Evolutionary conservation across 352 stramenopile genomes (phyloP), one percentile per base, ranked within the genome.

Genomic region (Pythium pyrilobum): DNA sequence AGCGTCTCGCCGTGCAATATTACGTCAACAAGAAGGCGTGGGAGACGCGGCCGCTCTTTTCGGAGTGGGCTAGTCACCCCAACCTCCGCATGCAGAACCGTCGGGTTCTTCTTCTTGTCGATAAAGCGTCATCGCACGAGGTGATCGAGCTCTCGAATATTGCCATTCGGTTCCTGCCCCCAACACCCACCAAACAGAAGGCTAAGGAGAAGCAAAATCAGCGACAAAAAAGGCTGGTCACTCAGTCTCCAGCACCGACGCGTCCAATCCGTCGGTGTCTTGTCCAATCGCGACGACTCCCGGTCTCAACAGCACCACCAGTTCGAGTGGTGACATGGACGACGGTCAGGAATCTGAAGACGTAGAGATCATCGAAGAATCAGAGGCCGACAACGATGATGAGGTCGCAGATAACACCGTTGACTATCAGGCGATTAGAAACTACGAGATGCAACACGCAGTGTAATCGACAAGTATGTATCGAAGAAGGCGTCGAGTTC

Each of bases 101-200:
- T 15, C 47, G 34, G 4, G 48, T 52, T 9, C 41, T 59, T 34
- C 55, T 64, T 15, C 21, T 58, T 3, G 16, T 55, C 4, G 56
- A 64, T n/a, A 55, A 46, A 11, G 56, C 47, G 9, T 36, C 41
- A 34, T 58, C 46, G 27, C 23, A 38, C n/a, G 47, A 49, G 28
- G 56, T 28, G 29, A 72, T 67, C 20, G 33, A 56, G 33, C 56
- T 56, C 24, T 52, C 32, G 39, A 52, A 59, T 18, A 42, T 41
- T 2, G 32, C 47, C 3, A 36, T 64, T 36, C 15, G 25, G 7
- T 48, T 64, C n/a, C 46, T 46, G 11, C 34, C 50, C 11, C 20
- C 31, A 33, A 43, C 29, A 59, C 38, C 32, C 20, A 25, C 12
- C 51, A n/a, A n/a, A n/a, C n/a, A n/a, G n/a, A n/a, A n/a, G n/a